phyloP scores from a whole-genome alignment of 371 early-diverging fungal species.

The Mortierella sp. region DNA sequence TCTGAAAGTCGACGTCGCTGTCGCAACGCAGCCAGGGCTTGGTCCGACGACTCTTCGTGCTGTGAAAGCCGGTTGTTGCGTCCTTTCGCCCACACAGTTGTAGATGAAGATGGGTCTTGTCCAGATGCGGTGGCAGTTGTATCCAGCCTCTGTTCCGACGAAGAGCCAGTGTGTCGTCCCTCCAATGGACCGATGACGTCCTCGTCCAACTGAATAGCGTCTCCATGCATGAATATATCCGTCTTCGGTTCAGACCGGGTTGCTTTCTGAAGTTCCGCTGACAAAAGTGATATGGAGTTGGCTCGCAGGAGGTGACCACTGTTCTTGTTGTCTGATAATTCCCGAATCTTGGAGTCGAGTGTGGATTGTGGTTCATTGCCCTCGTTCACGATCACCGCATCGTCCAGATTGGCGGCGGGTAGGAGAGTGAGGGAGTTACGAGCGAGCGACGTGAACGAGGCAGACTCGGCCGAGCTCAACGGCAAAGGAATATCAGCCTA shows the following conservation, averaged over 20 bases:
- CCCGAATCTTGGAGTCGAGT: not conserved
- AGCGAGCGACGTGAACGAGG: not conserved
- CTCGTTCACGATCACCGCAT: not conserved
- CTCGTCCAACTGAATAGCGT: not conserved
- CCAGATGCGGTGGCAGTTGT: not conserved
- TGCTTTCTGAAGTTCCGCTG: slow-evolving; percentile 44
- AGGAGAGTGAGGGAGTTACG: slow-evolving; percentile 1
- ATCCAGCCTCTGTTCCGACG: not conserved
- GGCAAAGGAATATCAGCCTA: not conserved
- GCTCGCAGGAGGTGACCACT: not conserved
- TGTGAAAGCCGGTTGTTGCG: slow-evolving; percentile 4
- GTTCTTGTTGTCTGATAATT: not conserved
- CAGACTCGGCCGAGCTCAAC: no score
- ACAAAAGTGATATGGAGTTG: slow-evolving; percentile 37
- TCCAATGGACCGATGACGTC: slow-evolving; percentile 14
- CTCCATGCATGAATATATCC: slow-evolving; percentile 3
- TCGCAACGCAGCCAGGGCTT: slow-evolving; percentile 8
- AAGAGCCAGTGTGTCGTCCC: not conserved
- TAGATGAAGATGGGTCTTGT: not conserved
- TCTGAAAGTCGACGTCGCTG: slow-evolving; percentile 49
- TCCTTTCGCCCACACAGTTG: not conserved
- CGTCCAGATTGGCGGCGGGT: slow-evolving; percentile 10
- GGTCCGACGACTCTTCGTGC: slow-evolving; percentile 36
- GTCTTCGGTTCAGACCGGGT: slow-evolving; percentile 9
- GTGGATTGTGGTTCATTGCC: not conserved